Percentiles rank a stretch among this genome's conserved stretches.
Conservation (phyloP, 768 basidiomycete species). For the Pluteus cervinus region DNA sequence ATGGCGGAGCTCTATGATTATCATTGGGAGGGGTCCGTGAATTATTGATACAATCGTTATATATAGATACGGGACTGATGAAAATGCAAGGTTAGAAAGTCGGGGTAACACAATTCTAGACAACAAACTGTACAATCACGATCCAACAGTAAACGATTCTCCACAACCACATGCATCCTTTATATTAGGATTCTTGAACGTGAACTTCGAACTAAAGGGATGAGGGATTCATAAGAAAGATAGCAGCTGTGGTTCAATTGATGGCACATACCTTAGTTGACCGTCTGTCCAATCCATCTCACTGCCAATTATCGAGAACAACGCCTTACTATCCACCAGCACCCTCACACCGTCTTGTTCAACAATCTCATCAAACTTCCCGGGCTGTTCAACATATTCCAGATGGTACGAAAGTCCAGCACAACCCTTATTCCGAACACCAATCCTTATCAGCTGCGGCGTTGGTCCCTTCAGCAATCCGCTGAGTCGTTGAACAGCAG, state of each 20-base stretch:
- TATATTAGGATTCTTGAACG: conserved; percentile 89
- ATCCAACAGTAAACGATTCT: conserved; percentile 76
- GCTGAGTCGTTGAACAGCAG: conserved; percentile 67
- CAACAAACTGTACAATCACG: conserved; percentile 19
- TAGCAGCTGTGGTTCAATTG: conserved; percentile 1
- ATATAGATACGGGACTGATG: conserved; percentile 6
- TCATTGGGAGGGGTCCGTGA: conserved; percentile 13
- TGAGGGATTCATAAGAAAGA: conserved; percentile 7
- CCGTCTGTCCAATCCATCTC: conserved; percentile 99
- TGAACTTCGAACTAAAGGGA: conserved; percentile 61
- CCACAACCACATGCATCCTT: conserved; percentile 94
- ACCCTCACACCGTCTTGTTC: conserved; percentile 93
- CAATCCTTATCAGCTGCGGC: conserved; percentile 90
- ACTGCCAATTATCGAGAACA: conserved; percentile 97
- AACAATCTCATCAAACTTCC: conserved; percentile 93
- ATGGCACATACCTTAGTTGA: conserved; percentile 60
- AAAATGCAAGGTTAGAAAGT: neutral
- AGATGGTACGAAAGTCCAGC: conserved; percentile 85
- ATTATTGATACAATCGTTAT: conserved; percentile 18
- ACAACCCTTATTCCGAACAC: conserved; percentile 96
- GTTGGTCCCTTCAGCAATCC: conserved; percentile 76
- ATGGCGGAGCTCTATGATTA: conserved; percentile 10
- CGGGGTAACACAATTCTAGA: neutral
- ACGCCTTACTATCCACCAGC: conserved; percentile 91
- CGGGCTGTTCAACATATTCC: conserved; percentile 89